These are phyloP conservation scores for Fusarium tricinctum DNA, from an alignment of 2,329 filamentous ascomycete species.

Conservation along the genomic window DNA sequence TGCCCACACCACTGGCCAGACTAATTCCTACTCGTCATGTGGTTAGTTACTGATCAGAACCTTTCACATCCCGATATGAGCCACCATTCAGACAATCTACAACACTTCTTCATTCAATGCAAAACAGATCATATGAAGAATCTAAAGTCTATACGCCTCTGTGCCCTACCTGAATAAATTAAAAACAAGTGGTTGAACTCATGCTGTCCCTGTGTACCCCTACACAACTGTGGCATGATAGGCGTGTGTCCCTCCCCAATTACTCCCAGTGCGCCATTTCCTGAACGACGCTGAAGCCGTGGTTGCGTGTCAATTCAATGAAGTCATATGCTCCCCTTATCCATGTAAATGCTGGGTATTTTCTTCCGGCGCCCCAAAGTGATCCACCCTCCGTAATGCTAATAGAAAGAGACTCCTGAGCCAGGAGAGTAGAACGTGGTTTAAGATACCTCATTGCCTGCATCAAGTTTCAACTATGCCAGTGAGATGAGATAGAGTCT, in stretches of 20 bases:
- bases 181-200: conserved; percentile 14
- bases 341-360: conserved; percentile 51
- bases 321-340: conserved; percentile 36
- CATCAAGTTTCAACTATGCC: not conserved
- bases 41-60: not conserved
- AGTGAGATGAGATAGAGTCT: conserved; percentile 11
- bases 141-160: conserved; percentile 37
- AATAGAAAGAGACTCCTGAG: conserved; percentile 28
- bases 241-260: conserved; percentile 13
- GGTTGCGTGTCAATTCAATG: conserved; percentile 37
- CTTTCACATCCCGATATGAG: not conserved
- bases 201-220: conserved; percentile 10
- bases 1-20: too few species aligned
- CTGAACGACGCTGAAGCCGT: conserved; percentile 22
- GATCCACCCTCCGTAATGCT: conserved; percentile 18
- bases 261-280: conserved; percentile 46
- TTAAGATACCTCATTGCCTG: conserved; percentile 9
- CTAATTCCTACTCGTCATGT: not conserved
- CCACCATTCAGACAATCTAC: not conserved
- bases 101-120: not conserved
- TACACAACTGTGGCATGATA: conserved; percentile 2
- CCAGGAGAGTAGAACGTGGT: conserved; percentile 1
- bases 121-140: conserved; percentile 6
- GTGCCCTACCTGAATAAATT: conserved; percentile 2
- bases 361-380: conserved; percentile 37